Conservation (phyloP, 1,139 yeast species). For the Zygosaccharomyces sapae region DNA sequence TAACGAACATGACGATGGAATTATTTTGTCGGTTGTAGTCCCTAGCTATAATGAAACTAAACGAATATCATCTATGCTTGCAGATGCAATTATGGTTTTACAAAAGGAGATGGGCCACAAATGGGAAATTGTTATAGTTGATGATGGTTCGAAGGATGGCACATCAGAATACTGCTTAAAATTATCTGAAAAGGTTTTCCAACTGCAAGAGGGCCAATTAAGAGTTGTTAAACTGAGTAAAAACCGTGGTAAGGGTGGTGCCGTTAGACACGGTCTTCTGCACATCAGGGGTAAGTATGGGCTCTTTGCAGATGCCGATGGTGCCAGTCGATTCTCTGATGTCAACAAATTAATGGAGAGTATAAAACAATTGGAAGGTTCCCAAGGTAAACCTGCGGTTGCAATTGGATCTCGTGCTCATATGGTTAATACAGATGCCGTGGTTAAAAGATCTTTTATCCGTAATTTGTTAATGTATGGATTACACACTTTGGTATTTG, state of each 20-base stretch:
- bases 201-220: slow-evolving; percentile 55
- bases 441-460: slow-evolving; percentile 82
- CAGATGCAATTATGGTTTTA: slow-evolving; percentile 65
- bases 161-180: slow-evolving; percentile 69
- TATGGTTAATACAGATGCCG: slow-evolving; percentile 95
- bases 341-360: slow-evolving; percentile 49
- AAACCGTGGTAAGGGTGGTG: slow-evolving; percentile 97
- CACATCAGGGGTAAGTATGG: slow-evolving; percentile 68
- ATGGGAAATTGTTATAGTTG: slow-evolving; percentile 82
- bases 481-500: slow-evolving; percentile 74
- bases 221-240: slow-evolving; percentile 63
- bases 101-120: slow-evolving; percentile 30
- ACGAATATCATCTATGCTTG: slow-evolving; percentile 70
- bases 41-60: slow-evolving; percentile 88
- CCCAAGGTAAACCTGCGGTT: slow-evolving; percentile 45
- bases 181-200: slow-evolving; percentile 50
- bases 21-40: slow-evolving; percentile 68
- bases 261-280: slow-evolving; percentile 89
- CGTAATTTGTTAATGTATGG: slow-evolving; percentile 93
- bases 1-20: slow-evolving; percentile 23
- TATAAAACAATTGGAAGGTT: slow-evolving; percentile 38
- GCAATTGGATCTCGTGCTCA: slow-evolving; percentile 95
- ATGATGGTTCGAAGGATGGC: slow-evolving; percentile 85
- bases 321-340: slow-evolving; percentile 83
- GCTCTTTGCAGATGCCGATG: slow-evolving; percentile 96